These are phyloP conservation scores for Rehmannia glutinosa DNA, from an alignment of 257 asterid genomes.

Conservation along the genomic window DNA sequence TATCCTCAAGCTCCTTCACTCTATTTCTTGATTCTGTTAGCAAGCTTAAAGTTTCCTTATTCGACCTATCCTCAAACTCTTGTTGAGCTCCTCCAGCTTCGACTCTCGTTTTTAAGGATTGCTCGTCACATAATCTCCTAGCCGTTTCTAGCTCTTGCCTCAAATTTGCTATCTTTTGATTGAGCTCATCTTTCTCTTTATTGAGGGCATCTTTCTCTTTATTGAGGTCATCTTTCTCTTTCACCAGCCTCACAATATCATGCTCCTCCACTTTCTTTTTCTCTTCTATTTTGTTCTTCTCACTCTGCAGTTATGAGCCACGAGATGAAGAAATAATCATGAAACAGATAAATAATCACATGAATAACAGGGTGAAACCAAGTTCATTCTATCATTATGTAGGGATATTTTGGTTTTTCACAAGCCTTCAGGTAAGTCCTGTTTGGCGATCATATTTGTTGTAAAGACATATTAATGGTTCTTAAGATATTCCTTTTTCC, in stretches of 20 bases:
- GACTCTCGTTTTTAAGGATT: constrained; percentile 20
- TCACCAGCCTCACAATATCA: constrained; percentile 31
- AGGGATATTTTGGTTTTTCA: not conserved
- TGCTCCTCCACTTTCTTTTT: constrained; percentile 36
- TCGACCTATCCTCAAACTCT: constrained; percentile 44
- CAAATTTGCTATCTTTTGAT: constrained; percentile 26
- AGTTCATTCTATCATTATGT: not conserved
- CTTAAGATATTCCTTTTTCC: not conserved
- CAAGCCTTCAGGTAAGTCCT: not conserved
- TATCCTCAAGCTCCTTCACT: constrained; percentile 58
- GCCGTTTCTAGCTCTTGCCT: constrained; percentile 21
- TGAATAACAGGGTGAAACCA: not conserved
- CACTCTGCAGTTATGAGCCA: constrained; percentile 31
- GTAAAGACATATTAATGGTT: not conserved
- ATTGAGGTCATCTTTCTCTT: constrained; percentile 47
- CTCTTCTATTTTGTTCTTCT: constrained; percentile 33
- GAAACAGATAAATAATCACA: not conserved
- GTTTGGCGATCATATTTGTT: not conserved
- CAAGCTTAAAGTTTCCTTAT: constrained; percentile 28
- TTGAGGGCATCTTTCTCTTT: no score
- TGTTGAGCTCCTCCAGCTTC: constrained; percentile 45
- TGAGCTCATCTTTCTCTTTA: no score
- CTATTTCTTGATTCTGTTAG: constrained; percentile 40
- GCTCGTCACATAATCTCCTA: constrained; percentile 14
- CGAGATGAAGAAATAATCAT: not conserved